A percentile compares a stretch with the other conserved stretches of the same genome.
phyloP scores from a whole-genome alignment of 768 basidiomycete species.

The Chlorophyllum brunneum region DNA sequence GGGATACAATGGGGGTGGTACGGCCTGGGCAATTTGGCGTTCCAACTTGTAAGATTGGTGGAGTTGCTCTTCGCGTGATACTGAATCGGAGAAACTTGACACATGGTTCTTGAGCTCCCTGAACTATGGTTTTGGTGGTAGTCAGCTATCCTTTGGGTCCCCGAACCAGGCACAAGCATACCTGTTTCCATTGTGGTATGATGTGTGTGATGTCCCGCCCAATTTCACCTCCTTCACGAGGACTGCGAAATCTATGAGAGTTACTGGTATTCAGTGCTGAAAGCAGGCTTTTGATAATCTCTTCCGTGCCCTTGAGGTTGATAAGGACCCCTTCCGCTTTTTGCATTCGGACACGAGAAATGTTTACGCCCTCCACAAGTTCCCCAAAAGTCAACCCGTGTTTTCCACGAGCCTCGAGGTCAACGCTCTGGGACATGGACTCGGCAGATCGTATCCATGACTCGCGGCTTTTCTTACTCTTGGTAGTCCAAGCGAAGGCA shows the following conservation, averaged over 20 bases:
- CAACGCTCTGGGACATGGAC: too few species aligned
- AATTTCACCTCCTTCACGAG: conserved; percentile 3
- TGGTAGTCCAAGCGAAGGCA: too few species aligned
- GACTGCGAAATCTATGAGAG: too few species aligned
- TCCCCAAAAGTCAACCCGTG: too few species aligned
- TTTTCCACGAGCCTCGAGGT: too few species aligned
- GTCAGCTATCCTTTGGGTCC: too few species aligned
- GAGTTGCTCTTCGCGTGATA: neutral
- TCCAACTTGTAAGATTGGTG: neutral
- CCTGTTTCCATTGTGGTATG: neutral
- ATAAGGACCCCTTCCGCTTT: too few species aligned
- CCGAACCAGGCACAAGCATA: neutral
- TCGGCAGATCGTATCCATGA: too few species aligned
- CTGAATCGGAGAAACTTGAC: neutral
- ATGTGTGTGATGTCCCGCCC: neutral
- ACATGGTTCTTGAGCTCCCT: neutral
- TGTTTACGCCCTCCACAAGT: too few species aligned
- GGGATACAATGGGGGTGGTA: neutral
- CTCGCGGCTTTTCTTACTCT: too few species aligned
- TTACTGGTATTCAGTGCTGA: too few species aligned
- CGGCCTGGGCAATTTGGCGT: neutral
- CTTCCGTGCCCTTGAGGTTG: neutral
- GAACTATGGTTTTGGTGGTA: neutral
- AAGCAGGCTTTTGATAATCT: neutral
- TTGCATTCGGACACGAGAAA: too few species aligned